Evolutionary conservation across 768 basidiomycete genomes (phyloP).

Genomic region (Hydnomerulius pinastri): DNA sequence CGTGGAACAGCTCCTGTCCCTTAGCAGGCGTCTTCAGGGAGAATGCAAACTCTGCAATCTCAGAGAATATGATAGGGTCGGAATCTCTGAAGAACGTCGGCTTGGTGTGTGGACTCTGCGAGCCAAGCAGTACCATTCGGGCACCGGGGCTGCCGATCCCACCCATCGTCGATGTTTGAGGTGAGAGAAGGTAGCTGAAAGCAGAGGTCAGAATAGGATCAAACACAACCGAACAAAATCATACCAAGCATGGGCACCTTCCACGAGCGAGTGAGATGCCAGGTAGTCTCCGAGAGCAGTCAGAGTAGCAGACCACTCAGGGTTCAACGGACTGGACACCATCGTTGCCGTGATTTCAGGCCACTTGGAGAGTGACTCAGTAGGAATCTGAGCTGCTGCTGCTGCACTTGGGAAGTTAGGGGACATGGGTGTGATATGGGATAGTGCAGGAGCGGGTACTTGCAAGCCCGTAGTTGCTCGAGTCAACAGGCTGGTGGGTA

Average conservation of each 20-base stretch:
- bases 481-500: constrained; percentile 57
- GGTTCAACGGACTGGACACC: constrained; percentile 63
- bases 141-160: constrained; percentile 67
- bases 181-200: constrained; percentile 81
- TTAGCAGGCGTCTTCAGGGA: constrained; percentile 72
- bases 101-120: constrained; percentile 52
- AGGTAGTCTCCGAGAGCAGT: constrained; percentile 86
- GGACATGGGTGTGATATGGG: constrained; percentile 57
- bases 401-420: constrained; percentile 58
- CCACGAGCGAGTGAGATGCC: constrained; percentile 65
- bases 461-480: constrained; percentile 41
- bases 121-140: constrained; percentile 75
- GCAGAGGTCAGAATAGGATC: constrained; percentile 4
- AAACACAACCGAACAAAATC: constrained; percentile 25
- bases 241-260: constrained; percentile 93
- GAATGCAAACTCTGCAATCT: constrained; percentile 89
- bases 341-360: constrained; percentile 85
- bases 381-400: constrained; percentile 49
- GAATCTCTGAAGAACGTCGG: constrained; percentile 61
- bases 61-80: constrained; percentile 82
- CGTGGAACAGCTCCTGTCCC: constrained; percentile 84
- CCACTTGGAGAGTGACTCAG: constrained; percentile 75
- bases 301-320: constrained; percentile 73
- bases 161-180: constrained; percentile 73
- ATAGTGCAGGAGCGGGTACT: constrained; percentile 32